Conservation (phyloP, 805 yeast species). For the Henningerozyma blattae region DNA sequence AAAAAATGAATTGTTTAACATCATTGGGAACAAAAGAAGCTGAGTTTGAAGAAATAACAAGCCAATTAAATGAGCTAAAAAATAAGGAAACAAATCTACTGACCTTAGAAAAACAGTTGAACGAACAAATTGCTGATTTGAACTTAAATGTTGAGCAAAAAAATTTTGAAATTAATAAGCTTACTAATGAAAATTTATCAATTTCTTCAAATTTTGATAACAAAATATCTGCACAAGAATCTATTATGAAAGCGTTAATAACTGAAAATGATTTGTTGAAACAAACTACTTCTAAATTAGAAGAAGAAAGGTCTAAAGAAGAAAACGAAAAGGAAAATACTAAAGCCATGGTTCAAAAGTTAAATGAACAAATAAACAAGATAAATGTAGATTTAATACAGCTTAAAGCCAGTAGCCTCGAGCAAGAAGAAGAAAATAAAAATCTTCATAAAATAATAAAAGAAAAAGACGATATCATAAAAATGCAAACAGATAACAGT, state of each 20-base stretch:
- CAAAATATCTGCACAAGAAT: slow-evolving; percentile 26
- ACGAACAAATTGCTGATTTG: slow-evolving; percentile 4
- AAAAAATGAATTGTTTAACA: slow-evolving; percentile 15
- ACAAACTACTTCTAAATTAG: slow-evolving; percentile 10
- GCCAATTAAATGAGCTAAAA: slow-evolving; percentile 4
- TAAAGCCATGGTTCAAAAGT: slow-evolving; percentile 11
- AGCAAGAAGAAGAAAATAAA: slow-evolving; percentile 18
- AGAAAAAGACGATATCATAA: too few species aligned
- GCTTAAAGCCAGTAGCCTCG: slow-evolving; percentile 17
- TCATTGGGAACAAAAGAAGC: slow-evolving; percentile 17
- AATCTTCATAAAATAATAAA: slow-evolving; percentile 11
- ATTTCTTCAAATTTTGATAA: slow-evolving; percentile 22
- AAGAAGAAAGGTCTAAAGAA: slow-evolving; percentile 8
- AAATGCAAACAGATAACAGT: too few species aligned
- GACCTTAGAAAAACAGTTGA: slow-evolving; percentile 6
- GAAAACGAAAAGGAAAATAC: slow-evolving; percentile 10
- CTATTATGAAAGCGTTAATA: slow-evolving; percentile 20
- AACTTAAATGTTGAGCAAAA: slow-evolving; percentile 3
- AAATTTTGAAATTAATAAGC: slow-evolving; percentile 6
- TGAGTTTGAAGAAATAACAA: slow-evolving; percentile 11
- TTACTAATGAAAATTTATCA: slow-evolving; percentile 9
- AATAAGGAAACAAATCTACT: slow-evolving; percentile 4
- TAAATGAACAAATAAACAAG: slow-evolving; percentile 21
- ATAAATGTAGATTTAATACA: slow-evolving; percentile 20
- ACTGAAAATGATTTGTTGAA: slow-evolving; percentile 20